Percentiles rank a stretch among this genome's conserved stretches.
These are phyloP conservation scores for Naganishia randhawae DNA, from an alignment of 768 basidiomycete species.

Conservation along the genomic window DNA sequence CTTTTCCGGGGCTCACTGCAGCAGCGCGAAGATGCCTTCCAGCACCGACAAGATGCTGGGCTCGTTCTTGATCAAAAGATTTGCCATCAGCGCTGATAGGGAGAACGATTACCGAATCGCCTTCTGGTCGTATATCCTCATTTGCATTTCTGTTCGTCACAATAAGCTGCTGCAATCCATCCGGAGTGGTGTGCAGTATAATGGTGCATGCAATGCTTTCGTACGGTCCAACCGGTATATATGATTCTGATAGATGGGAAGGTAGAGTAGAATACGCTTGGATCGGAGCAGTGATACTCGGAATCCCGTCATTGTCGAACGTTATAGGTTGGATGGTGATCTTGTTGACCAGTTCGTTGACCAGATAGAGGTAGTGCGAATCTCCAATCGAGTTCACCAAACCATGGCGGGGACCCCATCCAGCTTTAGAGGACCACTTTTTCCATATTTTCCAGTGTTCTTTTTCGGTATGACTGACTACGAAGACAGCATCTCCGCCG, in stretches of 20 bases:
- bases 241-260: background rate
- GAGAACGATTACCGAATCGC: constrained; percentile 11
- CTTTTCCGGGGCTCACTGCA: background rate
- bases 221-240: constrained; percentile 15
- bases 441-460: constrained; percentile 12
- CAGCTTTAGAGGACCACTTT: background rate
- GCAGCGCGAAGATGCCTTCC: constrained; percentile 15
- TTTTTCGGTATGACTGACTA: constrained; percentile 5
- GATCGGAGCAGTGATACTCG: background rate
- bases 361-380: constrained; percentile 8
- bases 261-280: constrained; percentile 16
- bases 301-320: background rate
- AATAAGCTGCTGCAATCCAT: constrained; percentile 14
- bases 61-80: background rate
- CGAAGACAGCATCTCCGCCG: constrained; percentile 17
- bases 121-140: background rate
- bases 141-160: constrained; percentile 24
- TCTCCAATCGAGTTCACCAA: background rate
- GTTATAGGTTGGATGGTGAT: constrained; percentile 16
- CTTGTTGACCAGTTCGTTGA: constrained; percentile 21
- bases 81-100: background rate
- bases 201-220: constrained; percentile 26
- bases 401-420: constrained; percentile 23
- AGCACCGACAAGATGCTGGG: constrained; percentile 10
- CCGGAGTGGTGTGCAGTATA: constrained; percentile 18